Percentiles rank a stretch among this genome's conserved stretches.
Evolutionary conservation across 495 filamentous ascomycete genomes (phyloP).

Genomic region (Talaromyces stipitatus): DNA sequence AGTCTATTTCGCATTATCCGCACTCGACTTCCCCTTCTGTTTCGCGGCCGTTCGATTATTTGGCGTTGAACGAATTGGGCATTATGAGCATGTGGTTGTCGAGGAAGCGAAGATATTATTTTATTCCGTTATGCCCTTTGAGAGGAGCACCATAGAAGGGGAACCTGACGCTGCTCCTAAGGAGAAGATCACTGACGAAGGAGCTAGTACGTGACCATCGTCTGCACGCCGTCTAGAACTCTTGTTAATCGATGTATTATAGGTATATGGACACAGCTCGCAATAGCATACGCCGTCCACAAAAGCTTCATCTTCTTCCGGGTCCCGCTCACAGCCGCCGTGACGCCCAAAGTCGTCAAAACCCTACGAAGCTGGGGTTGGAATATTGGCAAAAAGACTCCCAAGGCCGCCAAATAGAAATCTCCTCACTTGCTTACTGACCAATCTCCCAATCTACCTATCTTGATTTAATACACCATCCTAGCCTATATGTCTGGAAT

Average conservation of each 20-base stretch:
- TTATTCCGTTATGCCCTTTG: constrained; percentile 19
- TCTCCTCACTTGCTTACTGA: not conserved
- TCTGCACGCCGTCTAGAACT: constrained; percentile 2
- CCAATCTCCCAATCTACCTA: not conserved
- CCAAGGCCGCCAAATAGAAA: constrained; percentile 25
- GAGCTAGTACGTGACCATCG: constrained; percentile 43
- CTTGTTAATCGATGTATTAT: not conserved
- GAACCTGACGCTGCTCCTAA: constrained; percentile 18
- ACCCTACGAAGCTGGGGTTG: constrained; percentile 77
- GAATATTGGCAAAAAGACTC: constrained; percentile 58
- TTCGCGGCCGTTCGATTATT: constrained; percentile 77
- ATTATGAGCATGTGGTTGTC: constrained; percentile 43
- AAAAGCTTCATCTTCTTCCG: constrained; percentile 96
- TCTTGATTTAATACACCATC: not conserved
- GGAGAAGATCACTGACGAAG: constrained; percentile 26
- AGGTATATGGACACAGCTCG: constrained; percentile 84
- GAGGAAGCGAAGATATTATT: constrained; percentile 25
- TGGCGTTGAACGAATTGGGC: constrained; percentile 78
- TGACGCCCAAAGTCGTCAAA: constrained; percentile 89
- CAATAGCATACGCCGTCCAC: constrained; percentile 92
- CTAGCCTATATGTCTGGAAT: too few relatives aligned
- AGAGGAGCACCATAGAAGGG: constrained; percentile 1
- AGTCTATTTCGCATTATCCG: constrained; percentile 75
- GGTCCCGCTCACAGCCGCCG: constrained; percentile 79
- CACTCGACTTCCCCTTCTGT: constrained; percentile 91